Evolutionary conservation across 140 eudicot genomes (phyloP), one percentile per base, ranked within the genome.

Genomic region (Bidens hawaiensis): DNA sequence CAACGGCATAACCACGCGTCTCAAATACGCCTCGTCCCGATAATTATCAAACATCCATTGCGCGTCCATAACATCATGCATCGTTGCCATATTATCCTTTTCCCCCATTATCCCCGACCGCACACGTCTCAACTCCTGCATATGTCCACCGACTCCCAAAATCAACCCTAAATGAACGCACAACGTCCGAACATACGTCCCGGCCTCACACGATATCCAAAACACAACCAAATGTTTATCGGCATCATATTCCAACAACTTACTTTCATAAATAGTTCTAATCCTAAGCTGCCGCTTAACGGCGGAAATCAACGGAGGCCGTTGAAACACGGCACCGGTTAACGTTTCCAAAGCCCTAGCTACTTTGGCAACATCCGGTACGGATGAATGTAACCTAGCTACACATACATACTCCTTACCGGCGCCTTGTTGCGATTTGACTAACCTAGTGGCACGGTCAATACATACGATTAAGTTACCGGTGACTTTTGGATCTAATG

Each of bases 11-110:
- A n/a, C n/a, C n/a, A n/a, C n/a, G n/a, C n/a, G n/a, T n/a, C n/a
- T n/a, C n/a, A n/a, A n/a, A n/a, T n/a, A n/a, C n/a, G n/a, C n/a
- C n/a, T n/a, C n/a, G n/a, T n/a, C n/a, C n/a, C n/a, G n/a, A n/a
- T n/a, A n/a, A n/a, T n/a, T n/a, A n/a, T n/a, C n/a, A n/a, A n/a
- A n/a, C n/a, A n/a, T n/a, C n/a, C n/a, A n/a, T 49, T 85, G 96
- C 0, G 78, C 97, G 76, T 89, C 97, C 90, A 89, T 82, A 18
- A 89, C 97, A 80, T 89, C 97, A 57, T 89, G 97, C 97, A 89
- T 89, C 0, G 90, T 89, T 9, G 82, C 76, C 97, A 89, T 89
- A 60, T 89, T 89, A 74, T 89, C 90, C 43, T 82, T 89, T 84
- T 89, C 95, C 2, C 97, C 97, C 86, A 82, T 69, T 13, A 89